phyloP scores from a whole-genome alignment of 805 yeast species.

The Blastobotrys americana region DNA sequence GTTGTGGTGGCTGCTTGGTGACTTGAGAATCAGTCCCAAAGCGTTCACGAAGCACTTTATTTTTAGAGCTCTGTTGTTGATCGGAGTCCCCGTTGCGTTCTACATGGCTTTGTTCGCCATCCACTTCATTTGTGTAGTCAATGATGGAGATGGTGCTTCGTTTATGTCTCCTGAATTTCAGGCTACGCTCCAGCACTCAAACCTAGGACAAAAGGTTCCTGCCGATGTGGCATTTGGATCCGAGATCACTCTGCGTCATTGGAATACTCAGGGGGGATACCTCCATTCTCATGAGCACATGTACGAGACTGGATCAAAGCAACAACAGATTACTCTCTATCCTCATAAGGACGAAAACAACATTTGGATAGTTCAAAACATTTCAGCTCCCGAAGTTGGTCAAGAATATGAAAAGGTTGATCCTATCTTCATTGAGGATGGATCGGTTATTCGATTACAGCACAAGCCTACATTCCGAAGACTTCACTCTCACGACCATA shows the following conservation, averaged over 20 bases:
- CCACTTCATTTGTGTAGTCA: conserved; percentile 43
- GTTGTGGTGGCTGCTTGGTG: conserved; percentile 67
- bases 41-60: conserved; percentile 37
- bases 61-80: conserved; percentile 36
- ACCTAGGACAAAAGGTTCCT: conserved; percentile 39
- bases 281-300: conserved; percentile 66
- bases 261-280: conserved; percentile 62
- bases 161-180: conserved; percentile 63
- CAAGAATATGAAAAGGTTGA: conserved; percentile 27
- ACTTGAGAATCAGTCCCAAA: conserved; percentile 41
- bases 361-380: conserved; percentile 62
- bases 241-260: conserved; percentile 63
- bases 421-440: conserved; percentile 44
- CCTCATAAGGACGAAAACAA: conserved; percentile 59
- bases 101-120: conserved; percentile 51
- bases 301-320: conserved; percentile 59
- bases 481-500: conserved; percentile 59
- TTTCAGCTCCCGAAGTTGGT: conserved; percentile 23
- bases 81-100: conserved; percentile 49
- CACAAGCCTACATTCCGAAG: conserved; percentile 64
- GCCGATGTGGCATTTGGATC: conserved; percentile 71
- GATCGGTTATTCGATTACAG: conserved; percentile 55
- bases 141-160: conserved; percentile 53
- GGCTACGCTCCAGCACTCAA: conserved; percentile 43
- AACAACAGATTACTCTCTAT: conserved; percentile 75